Evolutionary conservation across 257 asterid species (phyloP).

Genomic region (Capsicum baccatum): DNA sequence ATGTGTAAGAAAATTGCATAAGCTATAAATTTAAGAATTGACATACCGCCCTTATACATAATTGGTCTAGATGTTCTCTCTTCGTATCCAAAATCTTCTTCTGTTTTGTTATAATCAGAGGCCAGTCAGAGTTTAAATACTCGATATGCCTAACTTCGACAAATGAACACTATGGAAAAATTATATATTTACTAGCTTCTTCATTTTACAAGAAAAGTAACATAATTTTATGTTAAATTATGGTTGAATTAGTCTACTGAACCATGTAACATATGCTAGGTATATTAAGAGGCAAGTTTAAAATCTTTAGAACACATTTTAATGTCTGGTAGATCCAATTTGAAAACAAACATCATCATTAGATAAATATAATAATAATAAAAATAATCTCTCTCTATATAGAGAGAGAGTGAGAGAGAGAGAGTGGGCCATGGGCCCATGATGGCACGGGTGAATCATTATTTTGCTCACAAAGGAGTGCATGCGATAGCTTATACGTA

Average conservation of each 20-base stretch:
- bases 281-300: not conserved
- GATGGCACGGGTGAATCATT: no score
- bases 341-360: no score
- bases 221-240: not conserved
- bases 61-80: not conserved
- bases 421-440: no score
- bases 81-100: not conserved
- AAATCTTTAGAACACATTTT: not conserved
- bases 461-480: no score
- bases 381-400: no score
- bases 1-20: not conserved
- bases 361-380: no score
- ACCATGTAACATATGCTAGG: not conserved
- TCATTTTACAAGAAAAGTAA: not conserved
- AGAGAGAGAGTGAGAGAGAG: no score
- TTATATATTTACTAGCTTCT: not conserved
- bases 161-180: not conserved
- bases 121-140: no score
- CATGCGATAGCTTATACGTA: no score
- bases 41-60: not conserved
- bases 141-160: not conserved
- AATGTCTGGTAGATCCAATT: no score
- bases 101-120: not conserved
- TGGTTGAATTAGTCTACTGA: not conserved
- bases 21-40: not conserved